Evolutionary conservation across 352 stramenopile genomes (phyloP).

Genomic region (Globisporangium orthogonon): DNA sequence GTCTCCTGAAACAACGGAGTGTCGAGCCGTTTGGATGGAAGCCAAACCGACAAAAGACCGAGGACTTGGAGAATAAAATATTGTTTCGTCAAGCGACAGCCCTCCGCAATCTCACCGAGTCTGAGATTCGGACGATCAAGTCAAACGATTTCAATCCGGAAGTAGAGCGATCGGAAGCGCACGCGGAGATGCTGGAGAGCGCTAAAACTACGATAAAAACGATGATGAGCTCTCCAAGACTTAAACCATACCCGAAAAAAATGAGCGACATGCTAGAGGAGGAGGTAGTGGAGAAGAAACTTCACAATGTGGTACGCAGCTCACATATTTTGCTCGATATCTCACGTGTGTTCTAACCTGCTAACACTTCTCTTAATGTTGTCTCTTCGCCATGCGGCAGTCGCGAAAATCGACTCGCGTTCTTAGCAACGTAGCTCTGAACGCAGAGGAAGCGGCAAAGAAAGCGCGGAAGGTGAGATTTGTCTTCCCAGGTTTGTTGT

Average conservation of each 20-base stretch:
- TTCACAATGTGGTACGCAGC: conserved; percentile 21
- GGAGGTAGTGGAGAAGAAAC: conserved; percentile 24
- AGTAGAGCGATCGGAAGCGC: conserved; percentile 6
- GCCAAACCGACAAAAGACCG: conserved; percentile 16
- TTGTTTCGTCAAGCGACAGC: conserved; percentile 32
- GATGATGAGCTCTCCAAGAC: conserved; percentile 27
- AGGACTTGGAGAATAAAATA: conserved; percentile 33
- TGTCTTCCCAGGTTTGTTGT: no score
- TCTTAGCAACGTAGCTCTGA: conserved; percentile 12
- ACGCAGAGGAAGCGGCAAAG: conserved; percentile 30
- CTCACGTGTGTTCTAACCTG: neutral
- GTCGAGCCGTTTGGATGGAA: conserved; percentile 43
- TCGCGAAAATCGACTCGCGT: conserved; percentile 19
- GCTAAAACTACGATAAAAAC: conserved; percentile 20
- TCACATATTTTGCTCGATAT: neutral
- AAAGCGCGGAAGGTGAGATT: conserved; percentile 26
- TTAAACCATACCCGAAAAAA: conserved; percentile 49
- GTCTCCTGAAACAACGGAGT: conserved; percentile 31
- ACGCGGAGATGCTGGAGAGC: conserved; percentile 9
- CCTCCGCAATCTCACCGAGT: conserved; percentile 21
- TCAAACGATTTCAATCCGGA: conserved; percentile 3
- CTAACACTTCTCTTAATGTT: neutral
- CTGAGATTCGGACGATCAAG: conserved; percentile 18
- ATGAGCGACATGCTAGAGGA: conserved; percentile 43
- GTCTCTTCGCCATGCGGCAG: neutral